Conservation (phyloP, 805 yeast genomes). For the Pichia californica region DNA sequence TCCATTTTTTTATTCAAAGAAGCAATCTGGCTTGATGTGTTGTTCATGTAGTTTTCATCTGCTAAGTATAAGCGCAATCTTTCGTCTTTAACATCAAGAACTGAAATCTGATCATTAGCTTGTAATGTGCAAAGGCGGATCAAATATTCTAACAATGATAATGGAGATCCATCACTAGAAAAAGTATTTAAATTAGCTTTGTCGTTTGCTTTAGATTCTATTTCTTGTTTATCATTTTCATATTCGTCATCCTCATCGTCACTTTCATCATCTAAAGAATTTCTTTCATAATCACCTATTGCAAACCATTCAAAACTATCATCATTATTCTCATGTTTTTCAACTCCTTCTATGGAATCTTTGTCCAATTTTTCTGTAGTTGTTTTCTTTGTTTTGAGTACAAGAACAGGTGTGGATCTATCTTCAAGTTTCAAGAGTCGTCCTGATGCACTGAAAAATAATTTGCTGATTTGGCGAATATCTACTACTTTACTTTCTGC, state of each 20-base stretch:
- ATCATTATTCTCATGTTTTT: conserved; percentile 8
- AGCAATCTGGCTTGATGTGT: neutral
- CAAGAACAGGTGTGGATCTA: conserved; percentile 57
- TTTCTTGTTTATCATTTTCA: conserved; percentile 23
- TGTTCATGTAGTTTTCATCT: conserved; percentile 38
- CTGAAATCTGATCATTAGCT: conserved; percentile 46
- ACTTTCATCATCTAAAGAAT: conserved; percentile 15
- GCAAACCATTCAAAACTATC: conserved; percentile 43
- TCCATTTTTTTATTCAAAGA: conserved; percentile 5
- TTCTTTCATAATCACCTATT: conserved; percentile 36
- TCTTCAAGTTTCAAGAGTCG: conserved; percentile 56
- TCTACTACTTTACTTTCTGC: conserved; percentile 32
- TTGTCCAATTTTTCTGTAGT: conserved; percentile 14
- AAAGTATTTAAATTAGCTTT: too few relatives aligned
- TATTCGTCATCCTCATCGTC: conserved; percentile 34
- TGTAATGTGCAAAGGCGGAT: conserved; percentile 56
- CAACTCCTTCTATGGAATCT: conserved; percentile 4
- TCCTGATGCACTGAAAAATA: conserved; percentile 70
- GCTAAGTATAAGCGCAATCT: conserved; percentile 52
- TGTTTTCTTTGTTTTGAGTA: conserved; percentile 41
- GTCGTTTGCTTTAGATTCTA: conserved; percentile 18
- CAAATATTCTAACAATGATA: conserved; percentile 59
- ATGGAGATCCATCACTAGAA: conserved; percentile 13
- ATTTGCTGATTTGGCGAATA: conserved; percentile 37
- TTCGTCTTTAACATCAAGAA: conserved; percentile 59